Percentiles rank a stretch among this genome's conserved stretches.
phyloP scores from a whole-genome alignment of 108 stramenopile genomes.

The Mediolabrus comicus region DNA sequence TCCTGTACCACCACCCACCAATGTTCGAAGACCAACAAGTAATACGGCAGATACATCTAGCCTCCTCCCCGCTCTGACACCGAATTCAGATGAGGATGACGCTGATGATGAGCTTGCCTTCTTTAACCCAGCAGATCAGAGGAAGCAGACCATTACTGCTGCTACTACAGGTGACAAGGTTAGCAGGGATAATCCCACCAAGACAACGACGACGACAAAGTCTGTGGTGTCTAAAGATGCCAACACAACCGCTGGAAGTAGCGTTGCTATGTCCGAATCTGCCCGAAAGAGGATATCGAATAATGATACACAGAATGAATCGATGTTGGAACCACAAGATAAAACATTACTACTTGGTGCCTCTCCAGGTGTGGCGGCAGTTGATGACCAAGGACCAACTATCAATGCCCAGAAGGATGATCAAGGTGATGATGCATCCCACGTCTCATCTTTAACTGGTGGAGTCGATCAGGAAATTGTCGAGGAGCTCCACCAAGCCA shows the following conservation, averaged over 20 bases:
- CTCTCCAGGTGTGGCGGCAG: not conserved
- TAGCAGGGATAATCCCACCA: not conserved
- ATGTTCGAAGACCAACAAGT: not conserved
- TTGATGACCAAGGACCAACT: constrained; percentile 1
- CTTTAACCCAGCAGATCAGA: constrained; percentile 10
- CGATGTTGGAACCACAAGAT: constrained; percentile 39
- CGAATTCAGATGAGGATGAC: constrained; percentile 34
- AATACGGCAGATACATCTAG: not conserved
- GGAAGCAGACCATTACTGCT: constrained; percentile 9
- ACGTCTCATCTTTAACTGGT: constrained; percentile 85
- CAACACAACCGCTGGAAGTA: not conserved
- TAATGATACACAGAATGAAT: constrained; percentile 24
- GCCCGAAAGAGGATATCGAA: constrained; percentile 44
- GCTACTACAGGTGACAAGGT: not conserved
- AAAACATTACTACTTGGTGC: constrained; percentile 3
- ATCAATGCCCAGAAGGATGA: constrained; percentile 14
- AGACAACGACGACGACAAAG: not conserved
- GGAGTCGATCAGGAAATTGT: constrained; percentile 89
- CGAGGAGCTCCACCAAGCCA: constrained; percentile 84
- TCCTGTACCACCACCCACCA: not conserved
- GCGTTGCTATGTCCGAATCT: constrained; percentile 32
- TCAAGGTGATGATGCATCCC: constrained; percentile 52
- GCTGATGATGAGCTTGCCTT: constrained; percentile 36
- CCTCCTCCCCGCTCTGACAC: constrained; percentile 34
- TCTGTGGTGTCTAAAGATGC: not conserved